These are phyloP conservation scores for Stipa capillata DNA, from an alignment of 176 grass and related monocot species.

Conservation along the genomic window DNA sequence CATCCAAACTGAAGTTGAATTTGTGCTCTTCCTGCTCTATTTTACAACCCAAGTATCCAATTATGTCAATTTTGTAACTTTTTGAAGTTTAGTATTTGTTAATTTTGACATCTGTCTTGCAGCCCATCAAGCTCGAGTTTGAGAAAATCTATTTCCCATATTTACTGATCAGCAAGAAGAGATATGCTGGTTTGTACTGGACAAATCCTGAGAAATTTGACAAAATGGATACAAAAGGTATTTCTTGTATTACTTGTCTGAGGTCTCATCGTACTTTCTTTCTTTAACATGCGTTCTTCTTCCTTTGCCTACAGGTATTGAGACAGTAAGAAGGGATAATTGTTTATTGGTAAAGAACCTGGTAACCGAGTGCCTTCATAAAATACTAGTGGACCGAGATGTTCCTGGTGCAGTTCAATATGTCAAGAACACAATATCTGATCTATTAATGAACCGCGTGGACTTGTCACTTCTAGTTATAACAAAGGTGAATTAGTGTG, in stretches of 20 bases:
- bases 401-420: constrained; percentile 91
- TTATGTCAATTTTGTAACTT: neutral
- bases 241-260: constrained; percentile 9
- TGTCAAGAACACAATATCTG: constrained; percentile 97
- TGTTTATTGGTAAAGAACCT: constrained; percentile 98
- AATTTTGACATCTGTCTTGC: constrained; percentile 16
- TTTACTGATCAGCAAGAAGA: constrained; percentile 98
- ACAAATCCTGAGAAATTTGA: constrained; percentile 95
- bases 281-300: constrained; percentile 6
- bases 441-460: constrained; percentile 95
- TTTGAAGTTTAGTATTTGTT: neutral
- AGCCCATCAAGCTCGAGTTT: constrained; percentile 98
- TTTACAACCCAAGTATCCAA: neutral
- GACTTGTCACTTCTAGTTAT: constrained; percentile 99
- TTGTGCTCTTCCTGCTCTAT: neutral
- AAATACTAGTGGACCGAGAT: constrained; percentile 85
- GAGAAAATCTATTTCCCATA: constrained; percentile 97
- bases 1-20: neutral
- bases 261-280: neutral
- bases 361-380: constrained; percentile 91
- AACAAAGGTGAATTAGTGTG: constrained; percentile 61
- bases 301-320: constrained; percentile 59
- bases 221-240: constrained; percentile 99
- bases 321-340: constrained; percentile 98
- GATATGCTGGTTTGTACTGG: constrained; percentile 99